Conservation (phyloP, 345 rosid species). For the Camelina sativa region DNA sequence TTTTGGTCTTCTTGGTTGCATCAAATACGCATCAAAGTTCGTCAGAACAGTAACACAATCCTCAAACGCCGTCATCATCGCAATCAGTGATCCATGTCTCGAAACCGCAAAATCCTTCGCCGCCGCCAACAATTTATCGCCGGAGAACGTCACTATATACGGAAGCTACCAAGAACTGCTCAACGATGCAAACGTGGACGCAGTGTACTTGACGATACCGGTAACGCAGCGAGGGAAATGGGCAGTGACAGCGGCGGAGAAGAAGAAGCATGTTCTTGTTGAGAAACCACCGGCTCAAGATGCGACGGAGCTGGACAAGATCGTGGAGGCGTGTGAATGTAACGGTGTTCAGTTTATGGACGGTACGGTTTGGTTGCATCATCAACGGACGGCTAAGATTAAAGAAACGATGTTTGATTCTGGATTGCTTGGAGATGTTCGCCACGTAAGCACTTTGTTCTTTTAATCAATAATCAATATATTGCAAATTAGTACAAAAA, state of each 20-base stretch:
- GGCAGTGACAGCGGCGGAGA: conserved; percentile 62
- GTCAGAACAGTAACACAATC: conserved; percentile 60
- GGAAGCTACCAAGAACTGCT: conserved; percentile 65
- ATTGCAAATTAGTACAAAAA: conserved; percentile 22
- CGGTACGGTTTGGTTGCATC: conserved; percentile 76
- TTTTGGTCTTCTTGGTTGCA: conserved; percentile 71
- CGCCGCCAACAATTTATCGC: conserved; percentile 45
- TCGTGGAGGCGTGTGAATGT: conserved; percentile 62
- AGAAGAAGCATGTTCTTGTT: conserved; percentile 62
- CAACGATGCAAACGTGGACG: conserved; percentile 60
- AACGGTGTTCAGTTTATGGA: conserved; percentile 84
- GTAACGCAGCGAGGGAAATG: conserved; percentile 56
- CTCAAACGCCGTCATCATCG: conserved; percentile 53
- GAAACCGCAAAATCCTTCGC: conserved; percentile 62
- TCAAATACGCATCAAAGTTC: conserved; percentile 56
- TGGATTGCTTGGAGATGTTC: conserved; percentile 50
- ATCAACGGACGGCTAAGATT: conserved; percentile 64
- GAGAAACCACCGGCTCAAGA: conserved; percentile 72
- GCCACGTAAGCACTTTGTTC: conserved; percentile 42
- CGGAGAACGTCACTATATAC: conserved; percentile 47
- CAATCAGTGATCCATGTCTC: conserved; percentile 64
- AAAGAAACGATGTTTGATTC: conserved; percentile 55
- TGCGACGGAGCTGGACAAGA: conserved; percentile 58
- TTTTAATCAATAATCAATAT: neutral
- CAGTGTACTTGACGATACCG: conserved; percentile 68